Evolutionary conservation across 345 rosid genomes (phyloP), one percentile per base, ranked within the genome.

Genomic region (Populus tremula): DNA sequence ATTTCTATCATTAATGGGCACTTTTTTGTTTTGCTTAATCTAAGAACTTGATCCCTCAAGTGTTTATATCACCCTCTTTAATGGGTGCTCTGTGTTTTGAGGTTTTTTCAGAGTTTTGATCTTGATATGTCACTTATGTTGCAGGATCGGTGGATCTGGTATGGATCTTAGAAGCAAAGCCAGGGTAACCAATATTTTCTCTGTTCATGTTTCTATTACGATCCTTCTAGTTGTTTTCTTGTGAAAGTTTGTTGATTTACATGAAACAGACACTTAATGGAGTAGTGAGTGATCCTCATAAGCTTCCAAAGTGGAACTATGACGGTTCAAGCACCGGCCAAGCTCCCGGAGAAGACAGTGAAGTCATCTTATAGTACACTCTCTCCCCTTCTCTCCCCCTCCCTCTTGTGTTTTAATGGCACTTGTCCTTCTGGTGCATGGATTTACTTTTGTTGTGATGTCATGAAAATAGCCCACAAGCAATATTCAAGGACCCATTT

Each of bases 401-500:
- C 36, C 14, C 0, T 13, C 16, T 9, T 11, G 8, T 12, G 23
- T 39, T 36, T 39, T 77, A 53, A 17, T 35, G 17, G 41, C 16
- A 39, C n/a, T 62, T 74, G 27, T 47, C 7, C 27, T 66, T 69
- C 49, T 54, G 9, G 35, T 39, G 29, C 23, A 21, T 69, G 25
- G 29, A 33, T n/a, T 23, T 29, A n/a, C 18, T 33, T 71, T 71
- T 62, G 27, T 23, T 63, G 12, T 43, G 16, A 17, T 53, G 43
- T 38, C 49, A 18, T 67, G 43, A 53, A 70, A 71, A 71, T 25
- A 71, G 63, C 75, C 75, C 75, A 1, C 75, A 71, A 11, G 98
- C 99, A 6, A 91, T 95, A 76, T 95, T 90, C 88, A 93, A 77
- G 81, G 98, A 95, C 69, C 99, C 99, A 5, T 95, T 95, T 71